Percentiles rank a stretch among this genome's conserved stretches.
These are phyloP conservation scores for Myxozyma geophila DNA, from an alignment of 805 yeast genomes.

Conservation along the genomic window DNA sequence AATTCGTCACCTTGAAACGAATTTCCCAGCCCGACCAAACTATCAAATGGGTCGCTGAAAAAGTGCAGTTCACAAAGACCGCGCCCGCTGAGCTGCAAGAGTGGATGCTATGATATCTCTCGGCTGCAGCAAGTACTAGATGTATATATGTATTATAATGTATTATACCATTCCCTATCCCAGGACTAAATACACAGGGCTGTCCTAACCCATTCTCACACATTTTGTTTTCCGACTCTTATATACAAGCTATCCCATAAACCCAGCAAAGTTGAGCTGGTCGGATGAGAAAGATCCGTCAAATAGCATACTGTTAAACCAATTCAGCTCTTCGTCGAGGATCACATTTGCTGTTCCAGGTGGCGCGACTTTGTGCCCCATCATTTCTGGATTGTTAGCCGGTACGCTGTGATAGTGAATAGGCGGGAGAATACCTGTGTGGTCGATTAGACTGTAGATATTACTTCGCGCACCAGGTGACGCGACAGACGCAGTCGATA, in stretches of 20 bases:
- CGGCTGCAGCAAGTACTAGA: too few species aligned
- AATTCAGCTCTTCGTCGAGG: neutral
- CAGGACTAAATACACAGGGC: too few species aligned
- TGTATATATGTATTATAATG: too few species aligned
- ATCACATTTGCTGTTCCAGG: neutral
- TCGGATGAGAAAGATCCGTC: neutral
- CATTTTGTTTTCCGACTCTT: neutral
- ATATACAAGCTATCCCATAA: neutral
- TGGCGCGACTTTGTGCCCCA: neutral
- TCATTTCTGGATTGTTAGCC: neutral
- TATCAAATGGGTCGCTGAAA: conserved; percentile 9
- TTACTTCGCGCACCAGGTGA: neutral
- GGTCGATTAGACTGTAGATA: conserved; percentile 1
- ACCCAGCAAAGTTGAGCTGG: neutral
- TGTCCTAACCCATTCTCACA: too few species aligned
- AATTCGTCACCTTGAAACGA: neutral
- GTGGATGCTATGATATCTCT: conserved; percentile 22
- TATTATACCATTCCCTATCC: too few species aligned
- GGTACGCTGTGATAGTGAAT: neutral
- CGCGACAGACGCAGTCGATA: neutral
- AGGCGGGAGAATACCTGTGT: neutral
- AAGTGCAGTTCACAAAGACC: neutral
- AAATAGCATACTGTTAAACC: conserved; percentile 1
- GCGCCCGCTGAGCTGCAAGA: neutral
- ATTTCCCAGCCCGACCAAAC: neutral